Evolutionary conservation across 2,329 filamentous ascomycete species (phyloP).

Genomic region (Calycina herbarum): DNA sequence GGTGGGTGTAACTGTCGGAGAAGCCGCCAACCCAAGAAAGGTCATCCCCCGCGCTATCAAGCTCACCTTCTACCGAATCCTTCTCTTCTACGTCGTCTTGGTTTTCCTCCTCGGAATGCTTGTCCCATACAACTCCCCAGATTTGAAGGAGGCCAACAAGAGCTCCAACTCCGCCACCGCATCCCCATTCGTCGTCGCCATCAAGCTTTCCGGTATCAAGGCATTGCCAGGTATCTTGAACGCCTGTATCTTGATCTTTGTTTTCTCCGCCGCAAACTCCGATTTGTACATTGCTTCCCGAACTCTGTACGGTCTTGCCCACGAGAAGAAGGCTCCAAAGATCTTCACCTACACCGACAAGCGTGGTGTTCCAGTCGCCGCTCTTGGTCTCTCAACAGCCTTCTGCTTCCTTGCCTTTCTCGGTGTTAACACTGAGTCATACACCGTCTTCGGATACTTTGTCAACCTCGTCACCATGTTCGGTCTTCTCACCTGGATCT

Average conservation of each 20-base stretch:
- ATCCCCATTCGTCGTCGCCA: slow-evolving; percentile 56
- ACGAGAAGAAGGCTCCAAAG: slow-evolving; percentile 63
- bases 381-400: slow-evolving; percentile 44
- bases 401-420: slow-evolving; percentile 69
- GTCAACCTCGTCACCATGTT: slow-evolving; percentile 58
- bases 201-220: slow-evolving; percentile 63
- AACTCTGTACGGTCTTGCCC: slow-evolving; percentile 67
- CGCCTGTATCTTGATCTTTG: slow-evolving; percentile 65
- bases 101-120: slow-evolving; percentile 62
- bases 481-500: slow-evolving; percentile 38
- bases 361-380: slow-evolving; percentile 52
- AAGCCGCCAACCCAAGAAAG: slow-evolving; percentile 62
- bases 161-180: slow-evolving; percentile 48
- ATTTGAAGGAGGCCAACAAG: slow-evolving; percentile 52
- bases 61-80: slow-evolving; percentile 61
- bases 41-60: slow-evolving; percentile 66
- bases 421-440: slow-evolving; percentile 57
- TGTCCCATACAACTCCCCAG: slow-evolving; percentile 63
- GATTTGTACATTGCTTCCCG: slow-evolving; percentile 67
- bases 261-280: slow-evolving; percentile 61
- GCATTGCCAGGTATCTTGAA: slow-evolving; percentile 68
- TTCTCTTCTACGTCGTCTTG: slow-evolving; percentile 63
- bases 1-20: slow-evolving; percentile 61
- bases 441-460: slow-evolving; percentile 69
- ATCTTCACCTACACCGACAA: slow-evolving; percentile 58